Percentiles rank a stretch among this genome's conserved stretches.
Evolutionary conservation across 176 grass and related monocot genomes (phyloP).

Genomic region (Elymus sibiricus): DNA sequence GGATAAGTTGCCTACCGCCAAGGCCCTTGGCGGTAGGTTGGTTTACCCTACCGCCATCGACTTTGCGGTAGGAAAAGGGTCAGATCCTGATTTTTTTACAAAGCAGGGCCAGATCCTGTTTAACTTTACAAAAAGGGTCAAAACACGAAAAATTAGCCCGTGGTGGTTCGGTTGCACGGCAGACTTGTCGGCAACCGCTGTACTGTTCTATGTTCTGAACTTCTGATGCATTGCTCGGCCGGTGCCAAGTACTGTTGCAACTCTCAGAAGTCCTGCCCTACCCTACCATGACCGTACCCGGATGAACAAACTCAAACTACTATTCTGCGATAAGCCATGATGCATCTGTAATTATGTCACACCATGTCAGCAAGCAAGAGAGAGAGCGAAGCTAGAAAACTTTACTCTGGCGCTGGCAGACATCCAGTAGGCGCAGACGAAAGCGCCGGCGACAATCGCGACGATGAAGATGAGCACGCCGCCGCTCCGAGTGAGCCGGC

Average conservation of each 20-base stretch:
- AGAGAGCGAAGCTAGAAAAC: too few species aligned
- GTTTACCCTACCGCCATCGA: too few species aligned
- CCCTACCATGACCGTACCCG: neutral
- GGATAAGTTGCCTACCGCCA: too few species aligned
- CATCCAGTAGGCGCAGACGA: constrained; percentile 41
- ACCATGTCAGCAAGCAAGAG: neutral
- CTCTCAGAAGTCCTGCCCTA: neutral
- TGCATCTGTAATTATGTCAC: neutral
- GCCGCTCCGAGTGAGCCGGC: constrained; percentile 24
- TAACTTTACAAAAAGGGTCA: too few species aligned
- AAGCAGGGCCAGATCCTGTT: too few species aligned
- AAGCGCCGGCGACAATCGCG: constrained; percentile 38
- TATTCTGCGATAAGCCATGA: neutral
- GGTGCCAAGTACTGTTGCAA: neutral
- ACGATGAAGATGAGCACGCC: constrained; percentile 39
- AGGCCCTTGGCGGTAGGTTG: too few species aligned
- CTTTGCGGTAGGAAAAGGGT: too few species aligned
- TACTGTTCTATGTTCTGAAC: neutral
- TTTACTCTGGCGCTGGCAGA: constrained; percentile 29
- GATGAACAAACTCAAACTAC: neutral
- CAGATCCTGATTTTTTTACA: too few species aligned
- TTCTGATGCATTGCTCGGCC: neutral
- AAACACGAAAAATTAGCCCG: too few species aligned
- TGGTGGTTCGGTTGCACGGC: neutral
- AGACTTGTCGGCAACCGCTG: neutral